Evolutionary conservation across 2,329 filamentous ascomycete genomes (phyloP).

Genomic region (Nectriaceae sp.): DNA sequence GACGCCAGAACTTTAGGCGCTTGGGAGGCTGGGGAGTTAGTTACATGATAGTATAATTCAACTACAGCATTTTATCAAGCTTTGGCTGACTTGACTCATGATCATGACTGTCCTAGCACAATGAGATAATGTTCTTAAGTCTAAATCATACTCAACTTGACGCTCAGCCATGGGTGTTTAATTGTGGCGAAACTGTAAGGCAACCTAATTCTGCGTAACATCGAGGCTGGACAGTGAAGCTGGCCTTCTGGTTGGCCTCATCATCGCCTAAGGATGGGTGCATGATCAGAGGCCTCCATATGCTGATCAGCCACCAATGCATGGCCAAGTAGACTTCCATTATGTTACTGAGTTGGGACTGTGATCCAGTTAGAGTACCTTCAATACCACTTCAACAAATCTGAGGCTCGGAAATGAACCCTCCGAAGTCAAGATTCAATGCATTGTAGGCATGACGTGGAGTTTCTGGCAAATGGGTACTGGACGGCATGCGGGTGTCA

Average conservation of each 20-base stretch:
- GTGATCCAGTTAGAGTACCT: not conserved
- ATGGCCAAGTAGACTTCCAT: not conserved
- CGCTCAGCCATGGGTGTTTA: not conserved
- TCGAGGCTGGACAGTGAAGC: not conserved
- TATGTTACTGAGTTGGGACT: not conserved
- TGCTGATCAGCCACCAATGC: not conserved
- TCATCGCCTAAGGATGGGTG: not conserved
- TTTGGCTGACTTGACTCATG: not conserved
- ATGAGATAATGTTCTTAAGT: not conserved
- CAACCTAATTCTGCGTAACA: not conserved
- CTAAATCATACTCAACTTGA: not conserved
- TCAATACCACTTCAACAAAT: not conserved
- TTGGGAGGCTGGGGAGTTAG: too few species aligned
- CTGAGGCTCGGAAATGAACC: not conserved
- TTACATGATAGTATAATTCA: not conserved
- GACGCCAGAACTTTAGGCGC: too few species aligned
- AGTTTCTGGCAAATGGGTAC: not conserved
- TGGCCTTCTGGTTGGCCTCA: not conserved
- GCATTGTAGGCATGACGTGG: not conserved
- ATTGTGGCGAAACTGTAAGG: not conserved
- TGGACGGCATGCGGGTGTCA: not conserved
- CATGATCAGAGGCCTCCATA: not conserved
- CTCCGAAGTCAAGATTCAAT: not conserved
- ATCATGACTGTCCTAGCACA: not conserved
- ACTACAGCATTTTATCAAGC: not conserved